Percentiles rank a stretch among this genome's conserved stretches.
Evolutionary conservation across 2,329 filamentous ascomycete genomes (phyloP).

Genomic region (Penicillium carneum): DNA sequence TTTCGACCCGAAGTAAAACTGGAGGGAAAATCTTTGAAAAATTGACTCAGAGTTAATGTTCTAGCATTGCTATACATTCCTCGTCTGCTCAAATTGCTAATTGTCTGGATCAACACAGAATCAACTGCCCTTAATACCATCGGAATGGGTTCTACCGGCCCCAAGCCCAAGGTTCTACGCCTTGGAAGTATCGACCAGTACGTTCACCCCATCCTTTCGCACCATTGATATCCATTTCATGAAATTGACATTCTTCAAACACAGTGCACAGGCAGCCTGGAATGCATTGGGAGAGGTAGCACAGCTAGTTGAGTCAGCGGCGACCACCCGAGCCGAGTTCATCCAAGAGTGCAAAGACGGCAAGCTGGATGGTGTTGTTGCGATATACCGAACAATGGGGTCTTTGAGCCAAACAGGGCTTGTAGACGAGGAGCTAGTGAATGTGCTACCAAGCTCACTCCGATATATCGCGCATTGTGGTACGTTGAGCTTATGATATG

Average conservation of each 20-base stretch:
- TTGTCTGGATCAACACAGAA: background rate
- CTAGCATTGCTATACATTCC: background rate
- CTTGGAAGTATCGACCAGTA: conserved; percentile 71
- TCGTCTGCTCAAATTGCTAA: background rate
- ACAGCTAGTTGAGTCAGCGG: conserved; percentile 68
- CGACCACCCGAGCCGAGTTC: conserved; percentile 71
- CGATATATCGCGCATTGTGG: conserved; percentile 52
- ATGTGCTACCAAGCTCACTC: conserved; percentile 52
- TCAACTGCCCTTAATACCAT: background rate
- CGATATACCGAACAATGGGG: conserved; percentile 74
- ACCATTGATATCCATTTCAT: no score
- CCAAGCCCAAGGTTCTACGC: conserved; percentile 67
- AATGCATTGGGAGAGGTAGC: conserved; percentile 66
- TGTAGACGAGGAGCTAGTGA: conserved; percentile 74
- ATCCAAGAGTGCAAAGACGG: conserved; percentile 71
- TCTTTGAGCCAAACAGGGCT: conserved; percentile 70
- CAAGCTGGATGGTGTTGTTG: conserved; percentile 69
- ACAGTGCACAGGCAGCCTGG: conserved; percentile 69
- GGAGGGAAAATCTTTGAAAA: background rate
- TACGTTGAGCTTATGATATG: conserved; percentile 27
- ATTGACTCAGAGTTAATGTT: background rate
- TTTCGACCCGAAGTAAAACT: conserved; percentile 2
- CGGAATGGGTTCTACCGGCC: conserved; percentile 34
- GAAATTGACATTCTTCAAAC: background rate
- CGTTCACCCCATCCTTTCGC: conserved; percentile 39